These are phyloP conservation scores for Sugiyamaella boreocaroliniensis DNA, from an alignment of 805 yeast genomes.

Conservation along the genomic window DNA sequence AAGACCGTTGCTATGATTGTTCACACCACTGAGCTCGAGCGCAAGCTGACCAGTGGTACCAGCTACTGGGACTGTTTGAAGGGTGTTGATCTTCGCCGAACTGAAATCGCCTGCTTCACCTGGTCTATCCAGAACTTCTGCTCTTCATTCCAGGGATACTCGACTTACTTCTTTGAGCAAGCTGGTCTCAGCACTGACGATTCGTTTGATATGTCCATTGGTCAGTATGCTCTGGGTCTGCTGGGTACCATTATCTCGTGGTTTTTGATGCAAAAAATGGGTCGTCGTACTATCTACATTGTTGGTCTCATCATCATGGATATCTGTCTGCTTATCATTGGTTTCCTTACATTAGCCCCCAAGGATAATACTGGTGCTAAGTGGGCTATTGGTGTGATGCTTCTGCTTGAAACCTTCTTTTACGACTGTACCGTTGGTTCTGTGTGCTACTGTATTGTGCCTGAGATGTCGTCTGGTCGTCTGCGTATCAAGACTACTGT, in stretches of 20 bases:
- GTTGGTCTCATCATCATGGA: slow-evolving; percentile 34
- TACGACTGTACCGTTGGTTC: slow-evolving; percentile 30
- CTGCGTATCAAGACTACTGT: slow-evolving; percentile 39
- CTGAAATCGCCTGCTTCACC: slow-evolving; percentile 40
- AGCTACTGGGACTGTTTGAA: slow-evolving; percentile 40
- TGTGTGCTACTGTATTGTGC: slow-evolving; percentile 3
- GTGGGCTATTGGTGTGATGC: slow-evolving; percentile 36
- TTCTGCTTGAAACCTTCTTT: slow-evolving; percentile 39
- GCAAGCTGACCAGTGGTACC: slow-evolving; percentile 17
- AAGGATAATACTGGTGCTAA: slow-evolving; percentile 15
- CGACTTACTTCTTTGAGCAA: slow-evolving; percentile 18
- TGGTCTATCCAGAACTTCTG: slow-evolving; percentile 39
- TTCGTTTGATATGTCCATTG: slow-evolving; percentile 41
- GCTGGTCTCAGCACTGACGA: slow-evolving; percentile 18
- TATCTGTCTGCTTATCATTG: slow-evolving; percentile 37
- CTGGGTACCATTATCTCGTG: slow-evolving; percentile 33
- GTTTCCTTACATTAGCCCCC: slow-evolving; percentile 36
- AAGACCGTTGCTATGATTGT: slow-evolving; percentile 41
- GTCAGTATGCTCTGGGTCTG: slow-evolving; percentile 41
- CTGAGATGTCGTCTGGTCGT: slow-evolving; percentile 37
- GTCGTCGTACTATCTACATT: slow-evolving; percentile 21
- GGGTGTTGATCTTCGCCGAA: slow-evolving; percentile 42
- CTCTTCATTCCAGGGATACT: slow-evolving; percentile 7
- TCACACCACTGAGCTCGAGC: slow-evolving; percentile 36
- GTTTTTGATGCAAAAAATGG: slow-evolving; percentile 19